phyloP scores from a whole-genome alignment of 2,329 filamentous ascomycete genomes.

The Calonectria pteridis region DNA sequence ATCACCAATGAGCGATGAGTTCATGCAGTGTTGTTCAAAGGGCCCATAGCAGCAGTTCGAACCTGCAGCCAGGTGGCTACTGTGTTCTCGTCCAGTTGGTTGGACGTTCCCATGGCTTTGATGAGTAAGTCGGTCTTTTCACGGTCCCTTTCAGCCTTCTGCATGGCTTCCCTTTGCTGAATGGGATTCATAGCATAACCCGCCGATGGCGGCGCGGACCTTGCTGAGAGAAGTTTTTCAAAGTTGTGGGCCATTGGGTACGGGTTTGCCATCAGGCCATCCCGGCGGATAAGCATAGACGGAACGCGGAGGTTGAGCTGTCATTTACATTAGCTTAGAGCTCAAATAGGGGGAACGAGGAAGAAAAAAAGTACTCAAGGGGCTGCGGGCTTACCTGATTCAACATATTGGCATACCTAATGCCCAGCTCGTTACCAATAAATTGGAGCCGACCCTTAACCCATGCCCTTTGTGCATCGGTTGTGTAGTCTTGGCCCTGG shows the following conservation, averaged over 20 bases:
- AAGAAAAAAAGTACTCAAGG: not conserved
- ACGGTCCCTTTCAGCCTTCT: constrained; percentile 58
- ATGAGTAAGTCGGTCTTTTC: constrained; percentile 57
- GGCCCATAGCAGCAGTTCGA: constrained; percentile 12
- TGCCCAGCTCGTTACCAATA: constrained; percentile 68
- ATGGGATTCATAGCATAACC: constrained; percentile 58
- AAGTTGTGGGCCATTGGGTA: constrained; percentile 58
- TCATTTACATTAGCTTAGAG: constrained; percentile 22
- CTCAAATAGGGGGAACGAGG: constrained; percentile 14
- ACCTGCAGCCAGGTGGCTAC: constrained; percentile 54
- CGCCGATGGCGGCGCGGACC: constrained; percentile 48
- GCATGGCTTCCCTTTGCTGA: constrained; percentile 62
- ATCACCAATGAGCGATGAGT: not conserved
- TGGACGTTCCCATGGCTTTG: constrained; percentile 54
- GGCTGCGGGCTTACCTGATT: constrained; percentile 59
- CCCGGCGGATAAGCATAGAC: constrained; percentile 71
- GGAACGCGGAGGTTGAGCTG: constrained; percentile 71
- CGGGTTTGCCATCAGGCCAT: constrained; percentile 61
- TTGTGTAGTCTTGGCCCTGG: constrained; percentile 69
- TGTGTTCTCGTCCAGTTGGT: constrained; percentile 52
- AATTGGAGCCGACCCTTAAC: constrained; percentile 64
- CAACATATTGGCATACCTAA: constrained; percentile 69
- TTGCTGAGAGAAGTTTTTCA: constrained; percentile 59
- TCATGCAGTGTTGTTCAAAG: constrained; percentile 21
- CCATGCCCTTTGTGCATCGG: constrained; percentile 70